Percentiles rank a stretch among this genome's conserved stretches.
phyloP scores from a whole-genome alignment of 2,329 filamentous ascomycete species.

The Pseudogymnoascus sp. region DNA sequence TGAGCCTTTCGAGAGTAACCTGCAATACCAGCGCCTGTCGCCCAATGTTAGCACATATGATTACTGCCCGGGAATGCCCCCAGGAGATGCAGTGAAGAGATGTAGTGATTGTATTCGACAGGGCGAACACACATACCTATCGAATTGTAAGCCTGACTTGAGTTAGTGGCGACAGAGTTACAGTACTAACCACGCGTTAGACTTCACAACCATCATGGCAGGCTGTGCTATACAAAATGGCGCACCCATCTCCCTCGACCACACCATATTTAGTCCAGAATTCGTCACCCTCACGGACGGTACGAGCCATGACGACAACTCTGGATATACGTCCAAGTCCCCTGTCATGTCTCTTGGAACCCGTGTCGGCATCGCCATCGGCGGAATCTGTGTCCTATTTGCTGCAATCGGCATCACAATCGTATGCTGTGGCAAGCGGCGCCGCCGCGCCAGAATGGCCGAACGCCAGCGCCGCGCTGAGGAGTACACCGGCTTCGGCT shows the following conservation, averaged over 20 bases:
- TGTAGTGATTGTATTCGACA: conserved; percentile 31
- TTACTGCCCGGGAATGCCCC: conserved; percentile 44
- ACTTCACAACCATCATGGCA: background rate
- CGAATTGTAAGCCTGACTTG: conserved; percentile 2
- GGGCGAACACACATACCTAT: conserved; percentile 27
- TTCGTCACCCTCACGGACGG: background rate
- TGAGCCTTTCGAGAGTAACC: conserved; percentile 37
- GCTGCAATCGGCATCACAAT: conserved; percentile 42
- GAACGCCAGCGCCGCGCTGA: conserved; percentile 22
- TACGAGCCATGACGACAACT: background rate
- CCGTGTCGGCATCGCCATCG: conserved; percentile 51
- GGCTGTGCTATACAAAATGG: background rate
- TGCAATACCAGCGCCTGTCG: conserved; percentile 43
- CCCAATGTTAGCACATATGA: conserved; percentile 38
- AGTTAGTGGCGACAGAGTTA: background rate
- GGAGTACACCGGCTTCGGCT: background rate
- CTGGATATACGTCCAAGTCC: conserved; percentile 7
- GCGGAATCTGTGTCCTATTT: conserved; percentile 41
- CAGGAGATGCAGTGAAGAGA: background rate
- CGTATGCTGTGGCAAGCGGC: conserved; percentile 48
- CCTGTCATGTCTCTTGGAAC: conserved; percentile 44
- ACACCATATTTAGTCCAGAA: background rate
- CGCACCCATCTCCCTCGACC: background rate
- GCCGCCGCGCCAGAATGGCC: conserved; percentile 43
- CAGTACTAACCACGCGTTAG: background rate